Evolutionary conservation across 2,329 filamentous ascomycete genomes (phyloP).

Genomic region (Thelonectria blattea): DNA sequence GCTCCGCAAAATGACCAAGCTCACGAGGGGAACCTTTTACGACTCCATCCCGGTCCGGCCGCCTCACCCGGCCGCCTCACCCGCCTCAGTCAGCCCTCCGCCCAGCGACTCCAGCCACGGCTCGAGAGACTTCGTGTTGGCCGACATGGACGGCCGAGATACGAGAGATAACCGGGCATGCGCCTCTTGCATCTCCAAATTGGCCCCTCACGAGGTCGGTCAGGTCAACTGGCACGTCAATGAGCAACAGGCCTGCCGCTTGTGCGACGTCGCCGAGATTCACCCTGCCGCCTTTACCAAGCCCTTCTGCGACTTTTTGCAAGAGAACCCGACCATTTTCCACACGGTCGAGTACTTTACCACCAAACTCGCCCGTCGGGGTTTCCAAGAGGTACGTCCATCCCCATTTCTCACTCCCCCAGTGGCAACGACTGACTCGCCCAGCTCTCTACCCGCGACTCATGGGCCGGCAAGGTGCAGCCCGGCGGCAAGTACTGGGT

Average conservation of each 20-base stretch:
- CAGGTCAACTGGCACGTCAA: slow-evolving; percentile 43
- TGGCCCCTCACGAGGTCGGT: slow-evolving; percentile 37
- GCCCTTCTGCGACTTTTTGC: slow-evolving; percentile 87
- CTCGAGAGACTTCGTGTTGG: slow-evolving; percentile 55
- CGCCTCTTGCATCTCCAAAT: slow-evolving; percentile 46
- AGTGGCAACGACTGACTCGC: slow-evolving; percentile 21
- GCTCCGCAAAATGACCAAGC: slow-evolving; percentile 49
- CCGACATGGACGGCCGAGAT: slow-evolving; percentile 48
- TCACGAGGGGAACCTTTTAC: slow-evolving; percentile 38
- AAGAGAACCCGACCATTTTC: slow-evolving; percentile 90
- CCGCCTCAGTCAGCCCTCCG: neutral
- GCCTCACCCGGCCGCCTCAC: no score
- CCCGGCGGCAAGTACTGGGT: slow-evolving; percentile 88
- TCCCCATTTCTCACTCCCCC: neutral
- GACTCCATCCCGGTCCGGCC: no score
- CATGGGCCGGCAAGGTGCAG: slow-evolving; percentile 75
- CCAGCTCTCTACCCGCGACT: slow-evolving; percentile 76
- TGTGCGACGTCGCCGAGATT: slow-evolving; percentile 48
- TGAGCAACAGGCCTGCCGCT: slow-evolving; percentile 38
- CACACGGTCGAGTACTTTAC: slow-evolving; percentile 85
- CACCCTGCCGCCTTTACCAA: slow-evolving; percentile 73
- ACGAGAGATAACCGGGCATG: slow-evolving; percentile 46
- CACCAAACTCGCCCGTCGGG: slow-evolving; percentile 71
- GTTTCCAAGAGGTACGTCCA: slow-evolving; percentile 70
- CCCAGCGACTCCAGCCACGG: slow-evolving; percentile 5